Conservation (phyloP, 164 flowering plant species). For the Euptelea pleiosperma region DNA sequence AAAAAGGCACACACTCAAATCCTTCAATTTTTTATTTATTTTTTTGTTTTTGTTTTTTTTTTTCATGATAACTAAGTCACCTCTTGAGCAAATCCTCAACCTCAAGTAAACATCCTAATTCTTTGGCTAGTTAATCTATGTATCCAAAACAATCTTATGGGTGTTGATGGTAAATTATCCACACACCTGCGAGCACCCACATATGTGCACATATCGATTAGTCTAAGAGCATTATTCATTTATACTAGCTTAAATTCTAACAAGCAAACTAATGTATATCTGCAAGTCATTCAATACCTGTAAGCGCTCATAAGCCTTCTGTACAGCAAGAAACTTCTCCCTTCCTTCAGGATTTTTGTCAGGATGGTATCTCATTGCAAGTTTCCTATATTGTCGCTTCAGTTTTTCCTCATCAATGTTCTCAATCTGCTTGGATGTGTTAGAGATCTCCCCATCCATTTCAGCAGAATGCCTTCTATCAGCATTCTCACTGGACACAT, state of each 20-base stretch:
- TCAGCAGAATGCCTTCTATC: constrained; percentile 31
- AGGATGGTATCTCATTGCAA: constrained; percentile 97
- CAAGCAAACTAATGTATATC: constrained; percentile 38
- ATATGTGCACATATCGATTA: not conserved
- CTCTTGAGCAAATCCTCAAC: too few relatives aligned
- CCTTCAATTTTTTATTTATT: too few relatives aligned
- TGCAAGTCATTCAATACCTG: constrained; percentile 99
- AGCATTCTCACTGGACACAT: constrained; percentile 52
- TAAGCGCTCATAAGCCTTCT: constrained; percentile 96
- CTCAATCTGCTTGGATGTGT: constrained; percentile 72
- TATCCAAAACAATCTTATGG: too few relatives aligned
- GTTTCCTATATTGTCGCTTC: constrained; percentile 94
- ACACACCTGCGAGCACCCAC: not conserved
- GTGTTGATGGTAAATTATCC: too few relatives aligned
- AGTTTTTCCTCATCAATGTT: constrained; percentile 98
- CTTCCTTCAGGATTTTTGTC: constrained; percentile 99
- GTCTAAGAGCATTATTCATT: not conserved
- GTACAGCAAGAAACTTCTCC: constrained; percentile 95
- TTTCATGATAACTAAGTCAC: too few relatives aligned
- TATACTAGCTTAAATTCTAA: not conserved
- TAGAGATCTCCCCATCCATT: constrained; percentile 41
- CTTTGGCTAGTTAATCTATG: too few relatives aligned
- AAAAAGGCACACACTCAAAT: too few relatives aligned
- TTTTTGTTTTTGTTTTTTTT: too few relatives aligned
- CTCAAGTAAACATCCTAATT: too few relatives aligned